Percentiles rank a stretch among this genome's conserved stretches.
Conservation (phyloP, 1,284 basidiomycete species). For the Trametes hirsuta region DNA sequence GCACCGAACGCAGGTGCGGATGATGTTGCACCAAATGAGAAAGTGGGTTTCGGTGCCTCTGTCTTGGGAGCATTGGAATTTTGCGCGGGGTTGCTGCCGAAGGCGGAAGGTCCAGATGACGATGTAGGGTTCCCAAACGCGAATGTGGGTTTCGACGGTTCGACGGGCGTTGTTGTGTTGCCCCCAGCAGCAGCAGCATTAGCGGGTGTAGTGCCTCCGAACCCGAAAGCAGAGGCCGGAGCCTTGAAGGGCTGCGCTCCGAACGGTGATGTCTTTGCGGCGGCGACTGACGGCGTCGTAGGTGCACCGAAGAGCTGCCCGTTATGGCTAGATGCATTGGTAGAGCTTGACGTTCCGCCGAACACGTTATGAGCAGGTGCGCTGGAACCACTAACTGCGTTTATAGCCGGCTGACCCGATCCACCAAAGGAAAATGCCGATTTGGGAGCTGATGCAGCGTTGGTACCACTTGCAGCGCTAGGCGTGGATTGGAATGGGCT, state of each 20-base stretch:
- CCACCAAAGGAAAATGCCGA: slow-evolving; percentile 3
- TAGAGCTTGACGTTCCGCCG: slow-evolving; percentile 1
- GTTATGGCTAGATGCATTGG: background rate
- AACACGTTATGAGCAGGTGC: slow-evolving; percentile 17
- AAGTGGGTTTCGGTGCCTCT: slow-evolving; percentile 21
- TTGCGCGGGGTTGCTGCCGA: slow-evolving; percentile 9
- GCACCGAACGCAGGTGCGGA: background rate
- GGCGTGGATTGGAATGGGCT: slow-evolving; percentile 6
- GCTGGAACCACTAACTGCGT: slow-evolving; percentile 10
- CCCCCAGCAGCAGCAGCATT: background rate
- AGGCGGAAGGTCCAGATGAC: slow-evolving; percentile 7
- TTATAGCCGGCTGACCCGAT: slow-evolving; percentile 8
- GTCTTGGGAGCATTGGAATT: slow-evolving; percentile 6
- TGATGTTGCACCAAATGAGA: slow-evolving; percentile 11
- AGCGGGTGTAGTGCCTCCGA: slow-evolving; percentile 8
- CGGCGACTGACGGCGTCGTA: background rate
- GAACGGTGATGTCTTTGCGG: slow-evolving; percentile 9
- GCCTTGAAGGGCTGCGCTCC: slow-evolving; percentile 14
- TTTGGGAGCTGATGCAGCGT: slow-evolving; percentile 2
- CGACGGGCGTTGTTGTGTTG: slow-evolving; percentile 1
- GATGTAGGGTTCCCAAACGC: slow-evolving; percentile 1
- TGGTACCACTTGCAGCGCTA: slow-evolving; percentile 1
- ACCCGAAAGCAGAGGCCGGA: slow-evolving; percentile 19
- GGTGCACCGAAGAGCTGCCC: slow-evolving; percentile 5
- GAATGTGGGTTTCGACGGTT: slow-evolving; percentile 18